Conservation (phyloP, 768 basidiomycete genomes). For the Suillus hirtellus region DNA sequence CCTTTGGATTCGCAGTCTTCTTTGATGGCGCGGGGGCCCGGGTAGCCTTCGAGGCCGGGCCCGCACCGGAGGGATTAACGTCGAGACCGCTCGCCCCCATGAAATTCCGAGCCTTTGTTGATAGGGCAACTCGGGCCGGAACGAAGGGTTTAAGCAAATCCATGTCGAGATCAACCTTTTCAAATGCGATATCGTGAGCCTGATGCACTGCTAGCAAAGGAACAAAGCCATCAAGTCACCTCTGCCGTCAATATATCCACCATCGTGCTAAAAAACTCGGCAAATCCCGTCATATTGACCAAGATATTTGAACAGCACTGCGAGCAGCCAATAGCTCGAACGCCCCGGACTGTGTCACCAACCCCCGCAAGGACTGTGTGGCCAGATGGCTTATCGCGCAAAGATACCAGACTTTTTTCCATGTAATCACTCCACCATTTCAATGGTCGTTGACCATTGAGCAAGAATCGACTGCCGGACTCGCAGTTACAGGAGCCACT, state of each 20-base stretch:
- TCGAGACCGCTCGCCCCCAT: too few species aligned
- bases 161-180: slow-evolving; percentile 17
- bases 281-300: slow-evolving; percentile 5
- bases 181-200: not conserved
- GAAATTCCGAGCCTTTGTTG: not conserved
- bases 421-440: slow-evolving; percentile 17
- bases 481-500: slow-evolving; percentile 1
- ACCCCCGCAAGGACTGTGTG: not conserved
- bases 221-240: not conserved
- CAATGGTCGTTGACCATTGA: not conserved
- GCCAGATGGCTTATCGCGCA: slow-evolving; percentile 11
- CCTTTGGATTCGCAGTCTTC: too few species aligned
- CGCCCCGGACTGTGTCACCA: not conserved
- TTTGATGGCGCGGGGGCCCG: too few species aligned
- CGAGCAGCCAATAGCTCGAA: slow-evolving; percentile 2
- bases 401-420: slow-evolving; percentile 1
- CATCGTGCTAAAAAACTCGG: not conserved
- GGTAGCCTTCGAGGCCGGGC: too few species aligned
- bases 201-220: not conserved
- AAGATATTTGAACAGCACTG: slow-evolving; percentile 1
- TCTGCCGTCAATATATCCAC: slow-evolving; percentile 7
- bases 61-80: too few species aligned
- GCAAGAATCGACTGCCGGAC: not conserved
- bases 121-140: not conserved
- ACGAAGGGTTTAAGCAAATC: slow-evolving; percentile 3